Base-by-base conservation (phyloP, 2,329 filamentous ascomycete genomes). In the Epichloe amarillans region DNA sequence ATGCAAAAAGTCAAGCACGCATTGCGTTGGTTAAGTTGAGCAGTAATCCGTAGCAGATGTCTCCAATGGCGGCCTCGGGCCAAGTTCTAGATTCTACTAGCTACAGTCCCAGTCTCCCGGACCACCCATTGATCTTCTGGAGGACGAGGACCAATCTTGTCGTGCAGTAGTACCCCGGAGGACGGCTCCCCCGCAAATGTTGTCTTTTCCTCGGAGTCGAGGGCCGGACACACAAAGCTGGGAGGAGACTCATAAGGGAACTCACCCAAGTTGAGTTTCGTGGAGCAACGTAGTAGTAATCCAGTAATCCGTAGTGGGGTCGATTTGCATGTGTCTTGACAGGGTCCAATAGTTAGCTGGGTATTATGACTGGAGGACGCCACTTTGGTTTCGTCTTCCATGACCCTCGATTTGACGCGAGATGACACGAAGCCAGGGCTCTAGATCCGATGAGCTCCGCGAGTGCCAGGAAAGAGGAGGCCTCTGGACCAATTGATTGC, bases 151-250 rank as follows among this genome's bases (percentile, higher is more conserved):
- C 26, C 23, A 35, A 21, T 33, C 15, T 26, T 15, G 19, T 11
- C 12, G 17, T 21, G 38, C 46, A 33, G 6, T 26, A 8, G 40
- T 49, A 45, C 50, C 50, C 46, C 50, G 48, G 50, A 52, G n/a
- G 47, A 26, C 50, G 50, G 50, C 41, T 42, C 50, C 50, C 50
- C 50, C 50, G 50, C 50, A 52, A 52, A 46, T 42, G 37, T 11
- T 7, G 17, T 33, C 19, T 19, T 47, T 26, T 8, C 26, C 26
- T 30, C 26, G 26, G 26, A 8, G 26, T 30, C 26, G 8, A 30
- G 7, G 26, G 26, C 26, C 26, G 26, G 26, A 30, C 8, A 21
- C 8, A 21, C 19, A 21, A 21, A 21, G 19, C 19, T 21, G 3
- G 19, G 19, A 21, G 19, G 19, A 2, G 6, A 37, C 23, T 23